Evolutionary conservation across 176 grass and related monocot genomes (phyloP).

Genomic region (Oryza punctata): DNA sequence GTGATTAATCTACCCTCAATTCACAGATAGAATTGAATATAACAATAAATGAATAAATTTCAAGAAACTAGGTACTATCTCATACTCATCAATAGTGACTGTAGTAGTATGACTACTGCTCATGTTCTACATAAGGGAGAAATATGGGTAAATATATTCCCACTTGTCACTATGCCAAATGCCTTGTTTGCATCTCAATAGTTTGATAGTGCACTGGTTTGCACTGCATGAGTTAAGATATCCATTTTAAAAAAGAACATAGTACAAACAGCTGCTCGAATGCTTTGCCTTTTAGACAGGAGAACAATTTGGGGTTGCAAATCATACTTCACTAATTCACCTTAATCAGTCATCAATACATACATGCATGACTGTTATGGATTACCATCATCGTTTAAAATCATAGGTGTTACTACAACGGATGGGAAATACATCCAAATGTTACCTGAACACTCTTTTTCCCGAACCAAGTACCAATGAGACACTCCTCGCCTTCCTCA

Average conservation of each 20-base stretch:
- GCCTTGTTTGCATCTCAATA: neutral
- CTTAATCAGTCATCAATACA: neutral
- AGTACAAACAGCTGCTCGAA: neutral
- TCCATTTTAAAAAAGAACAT: constrained; percentile 11
- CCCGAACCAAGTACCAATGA: constrained; percentile 96
- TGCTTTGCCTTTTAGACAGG: neutral
- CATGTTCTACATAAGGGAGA: neutral
- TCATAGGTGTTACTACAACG: constrained; percentile 14
- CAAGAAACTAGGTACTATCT: constrained; percentile 9
- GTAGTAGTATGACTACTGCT: neutral
- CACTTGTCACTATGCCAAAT: neutral
- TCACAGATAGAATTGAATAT: neutral
- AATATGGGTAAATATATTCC: constrained; percentile 12
- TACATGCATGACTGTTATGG: neutral
- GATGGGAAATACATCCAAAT: constrained; percentile 18
- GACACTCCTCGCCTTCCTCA: constrained; percentile 78
- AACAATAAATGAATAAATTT: constrained; percentile 11
- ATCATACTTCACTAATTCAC: neutral
- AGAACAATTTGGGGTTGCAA: constrained; percentile 5
- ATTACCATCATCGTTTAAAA: constrained; percentile 30
- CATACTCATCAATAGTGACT: neutral
- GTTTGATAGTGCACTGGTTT: constrained; percentile 9
- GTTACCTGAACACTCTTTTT: constrained; percentile 88
- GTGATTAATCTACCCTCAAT: neutral
- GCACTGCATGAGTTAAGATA: constrained; percentile 14